These are phyloP conservation scores for Phaseolus lunatus DNA, from an alignment of 306 rosid genomes.

Conservation along the genomic window DNA sequence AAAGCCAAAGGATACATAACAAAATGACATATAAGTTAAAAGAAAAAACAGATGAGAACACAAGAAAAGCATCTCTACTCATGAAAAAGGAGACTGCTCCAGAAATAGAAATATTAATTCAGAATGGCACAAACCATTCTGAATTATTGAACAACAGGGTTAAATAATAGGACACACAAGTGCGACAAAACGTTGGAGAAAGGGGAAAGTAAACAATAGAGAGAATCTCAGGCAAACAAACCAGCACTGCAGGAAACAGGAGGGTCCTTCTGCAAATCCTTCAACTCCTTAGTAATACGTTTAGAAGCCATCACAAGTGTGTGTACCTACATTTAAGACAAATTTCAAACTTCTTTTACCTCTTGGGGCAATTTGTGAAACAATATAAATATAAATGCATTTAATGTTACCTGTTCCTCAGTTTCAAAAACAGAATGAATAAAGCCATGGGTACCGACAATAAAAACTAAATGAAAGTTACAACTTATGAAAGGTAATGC, in stretches of 20 bases:
- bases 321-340: slow-evolving; percentile 19
- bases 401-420: background rate
- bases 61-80: background rate
- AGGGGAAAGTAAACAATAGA: background rate
- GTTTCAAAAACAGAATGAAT: background rate
- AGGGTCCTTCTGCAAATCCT: slow-evolving; percentile 73
- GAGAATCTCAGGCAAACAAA: slow-evolving; percentile 42
- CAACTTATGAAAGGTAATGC: background rate
- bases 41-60: background rate
- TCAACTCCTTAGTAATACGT: slow-evolving; percentile 74
- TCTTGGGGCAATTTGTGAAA: background rate
- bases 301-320: slow-evolving; percentile 61
- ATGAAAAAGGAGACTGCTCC: background rate
- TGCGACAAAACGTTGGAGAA: background rate
- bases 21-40: background rate
- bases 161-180: background rate
- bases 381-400: background rate
- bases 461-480: background rate
- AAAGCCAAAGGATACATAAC: too few relatives aligned
- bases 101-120: slow-evolving; percentile 9
- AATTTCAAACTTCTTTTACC: background rate
- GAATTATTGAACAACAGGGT: slow-evolving; percentile 3
- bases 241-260: slow-evolving; percentile 79
- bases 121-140: background rate
- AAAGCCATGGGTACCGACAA: background rate